Conservation (phyloP, 2,329 filamentous ascomycete genomes). For the Epichloe hybrida region DNA sequence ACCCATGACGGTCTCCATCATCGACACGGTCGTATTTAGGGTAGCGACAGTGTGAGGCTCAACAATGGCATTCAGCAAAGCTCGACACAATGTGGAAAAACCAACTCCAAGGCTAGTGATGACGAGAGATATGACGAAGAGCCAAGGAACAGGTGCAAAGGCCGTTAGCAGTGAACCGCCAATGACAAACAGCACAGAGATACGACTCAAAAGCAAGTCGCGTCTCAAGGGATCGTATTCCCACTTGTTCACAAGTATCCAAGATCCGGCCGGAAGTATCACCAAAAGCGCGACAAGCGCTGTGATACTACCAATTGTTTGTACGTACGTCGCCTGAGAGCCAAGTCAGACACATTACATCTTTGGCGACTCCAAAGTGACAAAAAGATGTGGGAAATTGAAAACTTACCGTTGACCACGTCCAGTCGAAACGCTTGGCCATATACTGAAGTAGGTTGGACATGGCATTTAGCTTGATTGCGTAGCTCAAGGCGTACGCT, state of each 20-base stretch:
- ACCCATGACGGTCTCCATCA: constrained; percentile 35
- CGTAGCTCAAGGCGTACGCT: constrained; percentile 15
- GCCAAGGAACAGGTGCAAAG: constrained; percentile 19
- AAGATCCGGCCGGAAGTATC: constrained; percentile 23
- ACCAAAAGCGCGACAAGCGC: constrained; percentile 25
- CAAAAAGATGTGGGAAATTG: neutral
- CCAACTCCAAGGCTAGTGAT: constrained; percentile 33
- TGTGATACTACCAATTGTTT: constrained; percentile 23
- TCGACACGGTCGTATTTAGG: constrained; percentile 37
- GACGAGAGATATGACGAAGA: constrained; percentile 28
- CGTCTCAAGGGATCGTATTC: constrained; percentile 20
- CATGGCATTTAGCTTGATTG: constrained; percentile 18
- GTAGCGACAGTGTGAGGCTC: constrained; percentile 39
- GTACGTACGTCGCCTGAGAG: constrained; percentile 25
- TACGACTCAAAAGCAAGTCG: constrained; percentile 27
- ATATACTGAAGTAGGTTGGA: constrained; percentile 37
- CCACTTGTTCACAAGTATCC: constrained; percentile 18
- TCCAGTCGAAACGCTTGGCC: constrained; percentile 35
- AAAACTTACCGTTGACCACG: constrained; percentile 26
- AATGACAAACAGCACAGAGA: constrained; percentile 18
- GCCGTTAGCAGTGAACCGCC: constrained; percentile 25
- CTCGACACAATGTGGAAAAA: constrained; percentile 28
- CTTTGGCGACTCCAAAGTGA: neutral
- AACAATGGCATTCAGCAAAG: constrained; percentile 38
- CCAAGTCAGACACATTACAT: neutral